A percentile compares a stretch with the other conserved stretches of the same genome.
Evolutionary conservation across 2,329 filamentous ascomycete species (phyloP).

Genomic region (Xylariaceae sp.): DNA sequence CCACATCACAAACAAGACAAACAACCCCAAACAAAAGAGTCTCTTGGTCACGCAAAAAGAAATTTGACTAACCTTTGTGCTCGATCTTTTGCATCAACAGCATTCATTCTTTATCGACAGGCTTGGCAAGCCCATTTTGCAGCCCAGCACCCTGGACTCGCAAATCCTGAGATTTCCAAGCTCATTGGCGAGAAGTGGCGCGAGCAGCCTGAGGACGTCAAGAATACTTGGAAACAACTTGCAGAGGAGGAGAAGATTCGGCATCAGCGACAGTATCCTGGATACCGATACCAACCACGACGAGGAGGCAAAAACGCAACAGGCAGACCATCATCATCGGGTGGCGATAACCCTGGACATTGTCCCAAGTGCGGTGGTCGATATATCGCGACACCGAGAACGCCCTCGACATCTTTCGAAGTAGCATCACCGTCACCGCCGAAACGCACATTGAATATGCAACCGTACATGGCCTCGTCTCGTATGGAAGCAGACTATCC

Average conservation of each 20-base stretch:
- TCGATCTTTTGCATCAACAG: conserved; percentile 45
- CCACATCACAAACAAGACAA: conserved; percentile 1
- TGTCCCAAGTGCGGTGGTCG: conserved; percentile 72
- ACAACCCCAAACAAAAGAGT: conserved; percentile 10
- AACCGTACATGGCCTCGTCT: conserved; percentile 5
- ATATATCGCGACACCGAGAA: conserved; percentile 60
- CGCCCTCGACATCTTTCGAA: conserved; percentile 50
- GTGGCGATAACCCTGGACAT: conserved; percentile 50
- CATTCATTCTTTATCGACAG: conserved; percentile 96
- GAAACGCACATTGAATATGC: conserved; percentile 21
- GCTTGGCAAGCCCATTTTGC: conserved; percentile 84
- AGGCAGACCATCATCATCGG: conserved; percentile 25
- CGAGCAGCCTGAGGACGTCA: conserved; percentile 68
- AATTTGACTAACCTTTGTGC: conserved; percentile 21
- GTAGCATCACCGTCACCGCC: conserved; percentile 32
- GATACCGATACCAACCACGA: conserved; percentile 90
- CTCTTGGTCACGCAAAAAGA: conserved; percentile 5
- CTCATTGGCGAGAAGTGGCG: conserved; percentile 95
- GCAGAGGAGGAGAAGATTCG: conserved; percentile 91
- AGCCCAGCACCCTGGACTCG: conserved; percentile 77
- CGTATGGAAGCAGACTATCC: conserved; percentile 28
- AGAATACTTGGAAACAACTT: conserved; percentile 82
- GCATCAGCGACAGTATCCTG: conserved; percentile 86
- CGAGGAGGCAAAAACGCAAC: conserved; percentile 47
- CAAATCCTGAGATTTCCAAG: conserved; percentile 95